Percentiles rank a stretch among this genome's conserved stretches.
These are phyloP conservation scores for Spongispora temasekensis DNA, from an alignment of 1,284 basidiomycete species.

Conservation along the genomic window DNA sequence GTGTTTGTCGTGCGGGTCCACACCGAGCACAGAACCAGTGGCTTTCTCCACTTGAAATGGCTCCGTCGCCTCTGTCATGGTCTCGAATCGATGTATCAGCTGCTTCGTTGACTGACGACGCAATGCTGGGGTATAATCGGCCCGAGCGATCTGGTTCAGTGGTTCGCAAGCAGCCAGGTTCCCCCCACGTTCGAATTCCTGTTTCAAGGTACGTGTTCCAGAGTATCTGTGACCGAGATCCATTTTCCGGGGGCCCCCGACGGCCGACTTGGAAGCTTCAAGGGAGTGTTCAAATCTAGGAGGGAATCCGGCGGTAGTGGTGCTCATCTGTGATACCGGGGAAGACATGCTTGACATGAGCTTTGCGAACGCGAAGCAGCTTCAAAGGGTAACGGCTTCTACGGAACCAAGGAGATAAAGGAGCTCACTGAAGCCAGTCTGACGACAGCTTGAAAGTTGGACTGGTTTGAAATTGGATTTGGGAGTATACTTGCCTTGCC, in stretches of 20 bases:
- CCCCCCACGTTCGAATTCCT: background rate
- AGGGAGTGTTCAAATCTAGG: constrained; percentile 1
- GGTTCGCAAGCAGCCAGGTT: background rate
- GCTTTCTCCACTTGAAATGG: constrained; percentile 6
- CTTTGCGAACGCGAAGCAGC: background rate
- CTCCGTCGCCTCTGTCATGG: constrained; percentile 26
- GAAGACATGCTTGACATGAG: constrained; percentile 22
- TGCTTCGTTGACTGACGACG: constrained; percentile 38
- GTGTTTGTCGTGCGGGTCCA: constrained; percentile 8
- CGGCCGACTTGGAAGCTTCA: constrained; percentile 15
- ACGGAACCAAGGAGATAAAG: background rate
- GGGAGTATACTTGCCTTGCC: constrained; percentile 25
- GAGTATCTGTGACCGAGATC: background rate
- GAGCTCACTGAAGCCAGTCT: constrained; percentile 2
- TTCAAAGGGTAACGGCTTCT: background rate
- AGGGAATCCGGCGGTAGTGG: constrained; percentile 1
- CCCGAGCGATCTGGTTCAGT: constrained; percentile 2
- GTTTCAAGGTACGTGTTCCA: background rate
- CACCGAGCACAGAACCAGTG: constrained; percentile 14
- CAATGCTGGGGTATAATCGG: constrained; percentile 11
- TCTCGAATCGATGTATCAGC: constrained; percentile 47
- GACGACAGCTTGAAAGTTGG: constrained; percentile 10
- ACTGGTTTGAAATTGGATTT: constrained; percentile 5
- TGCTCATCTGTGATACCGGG: constrained; percentile 8
- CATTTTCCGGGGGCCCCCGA: constrained; percentile 31